Conservation (phyloP, 2,329 filamentous ascomycete species). For the Nigrospora oryzae region DNA sequence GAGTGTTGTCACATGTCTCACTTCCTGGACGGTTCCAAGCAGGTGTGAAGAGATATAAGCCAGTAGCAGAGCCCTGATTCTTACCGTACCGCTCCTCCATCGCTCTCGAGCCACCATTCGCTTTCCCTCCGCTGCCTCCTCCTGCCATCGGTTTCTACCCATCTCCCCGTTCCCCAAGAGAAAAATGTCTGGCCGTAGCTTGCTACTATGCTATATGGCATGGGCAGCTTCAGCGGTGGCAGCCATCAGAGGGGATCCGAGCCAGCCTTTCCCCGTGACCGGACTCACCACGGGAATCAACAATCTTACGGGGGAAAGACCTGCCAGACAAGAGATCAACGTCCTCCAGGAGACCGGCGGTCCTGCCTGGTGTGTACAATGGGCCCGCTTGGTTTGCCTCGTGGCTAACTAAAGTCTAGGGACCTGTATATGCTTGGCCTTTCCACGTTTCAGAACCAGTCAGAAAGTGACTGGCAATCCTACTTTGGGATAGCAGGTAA, state of each 20-base stretch:
- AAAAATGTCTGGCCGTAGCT: too few species aligned
- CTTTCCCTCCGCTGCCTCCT: too few species aligned
- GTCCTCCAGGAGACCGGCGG: constrained; percentile 24
- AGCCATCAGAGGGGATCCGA: not conserved
- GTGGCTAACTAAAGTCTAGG: constrained; percentile 19
- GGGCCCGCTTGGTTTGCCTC: not conserved
- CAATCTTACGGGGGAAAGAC: constrained; percentile 27
- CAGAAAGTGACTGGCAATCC: constrained; percentile 33
- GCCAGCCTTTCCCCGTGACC: constrained; percentile 10
- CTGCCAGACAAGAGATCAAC: constrained; percentile 38
- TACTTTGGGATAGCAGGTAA: constrained; percentile 42
- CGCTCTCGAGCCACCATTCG: too few species aligned
- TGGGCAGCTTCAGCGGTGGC: too few species aligned
- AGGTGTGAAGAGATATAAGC: not conserved
- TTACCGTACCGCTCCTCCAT: too few species aligned
- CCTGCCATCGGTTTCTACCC: too few species aligned
- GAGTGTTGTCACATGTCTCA: not conserved
- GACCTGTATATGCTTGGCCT: constrained; percentile 42
- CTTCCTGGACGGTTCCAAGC: not conserved
- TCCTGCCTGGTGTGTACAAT: constrained; percentile 13
- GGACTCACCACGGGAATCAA: constrained; percentile 16
- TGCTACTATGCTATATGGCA: too few species aligned
- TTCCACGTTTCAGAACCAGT: constrained; percentile 28
- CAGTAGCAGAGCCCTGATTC: too few species aligned
- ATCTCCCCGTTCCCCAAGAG: too few species aligned